Evolutionary conservation across 129 eudicot species (phyloP).

Genomic region (Silybum marianum): DNA sequence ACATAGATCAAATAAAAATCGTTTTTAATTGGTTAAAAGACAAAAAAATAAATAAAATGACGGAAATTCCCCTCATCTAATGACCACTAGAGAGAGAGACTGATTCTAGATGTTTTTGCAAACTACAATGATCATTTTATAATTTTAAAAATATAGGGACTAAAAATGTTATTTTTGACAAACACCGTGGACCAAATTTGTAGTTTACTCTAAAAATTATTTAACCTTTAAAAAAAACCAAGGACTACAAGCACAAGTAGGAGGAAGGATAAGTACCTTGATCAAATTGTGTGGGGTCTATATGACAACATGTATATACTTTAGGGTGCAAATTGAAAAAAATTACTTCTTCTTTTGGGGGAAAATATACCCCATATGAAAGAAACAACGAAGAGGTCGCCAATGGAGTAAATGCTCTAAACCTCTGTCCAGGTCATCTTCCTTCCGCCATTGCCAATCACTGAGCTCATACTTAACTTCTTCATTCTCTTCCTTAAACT

Average conservation of each 20-base stretch:
- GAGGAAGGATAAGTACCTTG: neutral
- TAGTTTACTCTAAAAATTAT: no score
- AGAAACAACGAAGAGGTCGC: slow-evolving; percentile 13
- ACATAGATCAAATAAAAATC: no score
- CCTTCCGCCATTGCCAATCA: slow-evolving; percentile 35
- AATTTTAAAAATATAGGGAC: no score
- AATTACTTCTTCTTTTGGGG: neutral
- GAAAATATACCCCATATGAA: slow-evolving; percentile 20
- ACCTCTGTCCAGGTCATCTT: slow-evolving; percentile 31
- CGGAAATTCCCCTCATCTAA: no score
- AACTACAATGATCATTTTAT: no score
- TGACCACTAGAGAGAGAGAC: no score
- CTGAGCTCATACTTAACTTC: slow-evolving; percentile 19
- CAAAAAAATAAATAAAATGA: no score
- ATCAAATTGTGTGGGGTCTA: neutral
- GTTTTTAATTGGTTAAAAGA: no score
- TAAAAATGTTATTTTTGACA: no score
- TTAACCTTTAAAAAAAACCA: no score
- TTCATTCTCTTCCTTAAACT: slow-evolving; percentile 15
- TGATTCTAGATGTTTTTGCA: no score
- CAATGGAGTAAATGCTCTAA: slow-evolving; percentile 28
- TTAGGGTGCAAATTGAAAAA: slow-evolving; percentile 16
- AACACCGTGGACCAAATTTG: no score
- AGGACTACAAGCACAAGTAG: neutral
- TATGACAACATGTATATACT: neutral